Evolutionary conservation across 2,329 filamentous ascomycete species (phyloP), one percentile per base, ranked within the genome.

Genomic region (Herpomyces periplanetae): DNA sequence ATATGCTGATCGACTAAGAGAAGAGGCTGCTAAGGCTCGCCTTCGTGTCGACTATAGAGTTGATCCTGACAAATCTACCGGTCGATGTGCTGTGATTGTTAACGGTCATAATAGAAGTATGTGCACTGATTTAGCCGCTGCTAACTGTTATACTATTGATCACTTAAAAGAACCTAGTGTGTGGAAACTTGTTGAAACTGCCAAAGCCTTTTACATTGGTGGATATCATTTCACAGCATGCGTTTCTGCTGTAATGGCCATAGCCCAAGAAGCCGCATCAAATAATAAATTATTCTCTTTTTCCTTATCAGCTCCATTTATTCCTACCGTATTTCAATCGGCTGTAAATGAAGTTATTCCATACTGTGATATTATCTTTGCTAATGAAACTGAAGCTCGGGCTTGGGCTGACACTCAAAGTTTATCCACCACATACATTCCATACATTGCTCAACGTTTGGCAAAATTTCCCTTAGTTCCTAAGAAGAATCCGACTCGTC

Each of bases 191-290:
- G 80, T 80, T 24, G 57, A 91, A 54, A 58, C 63, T 31, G 73
- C 75, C 22, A 54, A 73, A 35, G 50, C 64, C 32, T 88, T 61
- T 51, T 96, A 87, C 35, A 59, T 96, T 25, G 80, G 80, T 34
- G 80, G 80, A 17, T 96, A 71, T 49, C 80, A 96, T 49, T 55
- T 96, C 48, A 96, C 80, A 16, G 80, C 96, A 34, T 87, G 62
- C 43, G 69, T 75, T 17, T 59, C 64, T 10, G 75, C 80, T 28
- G 71, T 87, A 36, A 48, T 73, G 49, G 68, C 71, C 27, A 52
- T 96, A 18, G 75, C 63, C 29, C 61, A 85, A 41, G 65, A 91
- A 44, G 75, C 80, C 23, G 73, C 69, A 15, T 45, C 51, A 27
- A 58, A 68, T 40, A 62, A 91, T 52, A 96, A 96, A 57, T 49